Evolutionary conservation across 257 asterid species (phyloP).

Genomic region (Cinchona pubescens): DNA sequence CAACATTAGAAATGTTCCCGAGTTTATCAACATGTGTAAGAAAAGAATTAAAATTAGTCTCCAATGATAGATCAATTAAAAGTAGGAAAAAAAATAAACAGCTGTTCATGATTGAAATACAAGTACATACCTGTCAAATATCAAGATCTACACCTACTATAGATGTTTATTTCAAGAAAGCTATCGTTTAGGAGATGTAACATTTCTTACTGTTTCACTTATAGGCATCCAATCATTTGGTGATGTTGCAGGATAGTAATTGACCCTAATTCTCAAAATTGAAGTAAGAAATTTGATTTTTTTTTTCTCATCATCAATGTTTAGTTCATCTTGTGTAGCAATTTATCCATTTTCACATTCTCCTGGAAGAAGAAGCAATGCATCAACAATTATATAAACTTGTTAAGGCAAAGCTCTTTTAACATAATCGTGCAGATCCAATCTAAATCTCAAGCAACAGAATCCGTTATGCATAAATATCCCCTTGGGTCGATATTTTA

Average conservation of each 20-base stretch:
- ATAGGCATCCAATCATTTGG: neutral
- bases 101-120: too few species aligned
- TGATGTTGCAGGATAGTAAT: neutral
- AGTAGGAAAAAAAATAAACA: too few species aligned
- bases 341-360: neutral
- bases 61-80: too few species aligned
- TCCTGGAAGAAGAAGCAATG: constrained; percentile 11
- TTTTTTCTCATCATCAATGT: neutral
- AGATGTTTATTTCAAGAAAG: neutral
- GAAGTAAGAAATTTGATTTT: neutral
- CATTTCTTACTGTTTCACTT: neutral
- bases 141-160: neutral
- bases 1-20: too few species aligned
- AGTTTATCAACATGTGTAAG: too few species aligned
- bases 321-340: neutral
- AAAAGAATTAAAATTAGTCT: too few species aligned
- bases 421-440: constrained; percentile 19
- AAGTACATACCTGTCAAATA: neutral
- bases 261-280: neutral
- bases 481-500: neutral
- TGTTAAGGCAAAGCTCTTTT: constrained; percentile 12
- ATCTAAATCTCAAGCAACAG: constrained; percentile 2
- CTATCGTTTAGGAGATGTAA: neutral
- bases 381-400: constrained; percentile 13
- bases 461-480: neutral